Percentiles rank a stretch among this genome's conserved stretches.
Evolutionary conservation across 805 yeast species (phyloP).

Genomic region (Suhomyces kilbournensis): DNA sequence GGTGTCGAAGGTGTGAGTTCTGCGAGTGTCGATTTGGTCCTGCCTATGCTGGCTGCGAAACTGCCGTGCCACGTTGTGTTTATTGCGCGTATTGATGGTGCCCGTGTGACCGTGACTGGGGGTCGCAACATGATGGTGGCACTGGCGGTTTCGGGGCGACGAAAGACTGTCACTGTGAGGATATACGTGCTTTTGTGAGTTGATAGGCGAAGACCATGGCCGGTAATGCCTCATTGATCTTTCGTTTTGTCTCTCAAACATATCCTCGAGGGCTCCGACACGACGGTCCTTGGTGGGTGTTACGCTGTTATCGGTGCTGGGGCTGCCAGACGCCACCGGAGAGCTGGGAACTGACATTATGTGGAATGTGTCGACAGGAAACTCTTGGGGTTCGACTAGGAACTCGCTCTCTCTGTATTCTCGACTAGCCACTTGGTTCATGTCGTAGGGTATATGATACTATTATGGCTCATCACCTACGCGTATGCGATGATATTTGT

Average conservation of each 20-base stretch:
- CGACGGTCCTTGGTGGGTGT: neutral
- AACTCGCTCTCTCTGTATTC: conserved; percentile 1
- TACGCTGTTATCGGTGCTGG: neutral
- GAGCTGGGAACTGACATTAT: conserved; percentile 10
- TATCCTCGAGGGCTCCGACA: conserved; percentile 12
- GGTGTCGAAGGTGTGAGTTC: conserved; percentile 16
- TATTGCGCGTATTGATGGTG: conserved; percentile 17
- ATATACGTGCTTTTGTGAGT: neutral
- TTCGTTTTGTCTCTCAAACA: conserved; percentile 17
- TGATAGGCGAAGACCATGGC: conserved; percentile 14
- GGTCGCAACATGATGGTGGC: neutral
- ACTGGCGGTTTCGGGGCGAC: neutral
- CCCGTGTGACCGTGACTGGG: conserved; percentile 5
- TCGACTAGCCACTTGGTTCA: neutral
- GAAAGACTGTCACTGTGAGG: neutral
- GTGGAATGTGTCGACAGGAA: conserved; percentile 9
- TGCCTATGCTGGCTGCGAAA: conserved; percentile 24
- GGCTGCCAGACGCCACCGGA: conserved; percentile 2
- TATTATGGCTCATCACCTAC: neutral
- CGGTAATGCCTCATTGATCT: conserved; percentile 12
- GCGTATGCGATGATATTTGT: neutral
- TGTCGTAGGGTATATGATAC: neutral
- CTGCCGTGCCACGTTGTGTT: conserved; percentile 20
- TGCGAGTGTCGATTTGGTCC: conserved; percentile 14
- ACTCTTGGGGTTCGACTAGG: conserved; percentile 6